phyloP scores from a whole-genome alignment of 495 filamentous ascomycete species.

The Tuber brumale region DNA sequence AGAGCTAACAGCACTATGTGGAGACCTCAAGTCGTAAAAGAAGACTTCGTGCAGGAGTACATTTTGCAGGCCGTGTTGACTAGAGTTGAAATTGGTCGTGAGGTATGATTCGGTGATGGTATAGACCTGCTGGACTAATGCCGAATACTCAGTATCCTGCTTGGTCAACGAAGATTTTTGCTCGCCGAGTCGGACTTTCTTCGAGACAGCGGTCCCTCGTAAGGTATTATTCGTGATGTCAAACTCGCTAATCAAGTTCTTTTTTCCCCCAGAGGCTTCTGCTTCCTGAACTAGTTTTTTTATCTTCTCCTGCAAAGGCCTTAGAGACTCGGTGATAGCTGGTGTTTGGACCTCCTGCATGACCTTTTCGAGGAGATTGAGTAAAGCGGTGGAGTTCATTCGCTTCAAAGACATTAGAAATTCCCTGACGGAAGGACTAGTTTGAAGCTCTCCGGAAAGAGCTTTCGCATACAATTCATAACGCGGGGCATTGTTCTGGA shows the following conservation, averaged over 20 bases:
- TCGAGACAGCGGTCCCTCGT: slow-evolving; percentile 76
- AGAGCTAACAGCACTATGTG: slow-evolving; percentile 56
- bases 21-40: slow-evolving; percentile 72
- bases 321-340: slow-evolving; percentile 42
- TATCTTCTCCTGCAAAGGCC: slow-evolving; percentile 42
- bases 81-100: slow-evolving; percentile 40
- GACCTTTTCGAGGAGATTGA: slow-evolving; percentile 33
- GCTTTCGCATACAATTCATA: slow-evolving; percentile 55
- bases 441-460: slow-evolving; percentile 52
- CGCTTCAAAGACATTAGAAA: slow-evolving; percentile 51
- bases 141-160: slow-evolving; percentile 68
- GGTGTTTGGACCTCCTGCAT: slow-evolving; percentile 41
- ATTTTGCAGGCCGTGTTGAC: slow-evolving; percentile 49
- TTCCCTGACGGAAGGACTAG: slow-evolving; percentile 50
- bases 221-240: slow-evolving; percentile 63
- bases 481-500: slow-evolving; percentile 43
- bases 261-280: slow-evolving; percentile 42
- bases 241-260: slow-evolving; percentile 58
- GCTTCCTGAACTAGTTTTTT: slow-evolving; percentile 44
- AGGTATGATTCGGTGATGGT: slow-evolving; percentile 54
- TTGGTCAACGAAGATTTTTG: slow-evolving; percentile 66
- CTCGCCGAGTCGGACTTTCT: slow-evolving; percentile 78
- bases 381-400: slow-evolving; percentile 46
- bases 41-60: slow-evolving; percentile 74
- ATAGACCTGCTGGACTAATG: slow-evolving; percentile 61